phyloP scores from a whole-genome alignment of 1,284 basidiomycete genomes.

The Malassezia obtusa region DNA sequence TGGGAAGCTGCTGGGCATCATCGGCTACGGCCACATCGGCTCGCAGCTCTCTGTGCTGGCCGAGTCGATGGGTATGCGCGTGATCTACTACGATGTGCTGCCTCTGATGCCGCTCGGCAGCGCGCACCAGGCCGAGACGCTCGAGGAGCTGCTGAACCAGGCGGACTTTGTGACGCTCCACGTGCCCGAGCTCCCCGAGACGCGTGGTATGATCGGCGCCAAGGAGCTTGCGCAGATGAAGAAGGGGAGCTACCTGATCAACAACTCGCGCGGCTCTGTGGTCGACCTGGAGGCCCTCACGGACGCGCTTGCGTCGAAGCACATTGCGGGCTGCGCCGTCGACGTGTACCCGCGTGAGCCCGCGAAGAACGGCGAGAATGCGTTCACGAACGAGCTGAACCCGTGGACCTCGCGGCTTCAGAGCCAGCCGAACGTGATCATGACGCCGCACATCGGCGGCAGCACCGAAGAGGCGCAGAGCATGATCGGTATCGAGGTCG shows the following conservation, averaged over 20 bases:
- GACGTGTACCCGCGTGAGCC: constrained; percentile 94
- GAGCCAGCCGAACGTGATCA: constrained; percentile 35
- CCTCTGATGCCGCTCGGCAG: constrained; percentile 97
- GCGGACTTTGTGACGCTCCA: constrained; percentile 94
- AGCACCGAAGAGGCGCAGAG: constrained; percentile 97
- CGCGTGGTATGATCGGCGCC: constrained; percentile 79
- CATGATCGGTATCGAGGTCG: constrained; percentile 94
- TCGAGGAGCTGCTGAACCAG: constrained; percentile 65
- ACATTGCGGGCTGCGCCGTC: constrained; percentile 83
- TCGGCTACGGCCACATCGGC: constrained; percentile 98
- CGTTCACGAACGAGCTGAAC: constrained; percentile 49
- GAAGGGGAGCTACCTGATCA: constrained; percentile 86
- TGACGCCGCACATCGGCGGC: constrained; percentile 83
- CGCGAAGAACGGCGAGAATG: constrained; percentile 76
- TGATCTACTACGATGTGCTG: constrained; percentile 88
- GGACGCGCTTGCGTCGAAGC: constrained; percentile 67
- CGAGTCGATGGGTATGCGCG: constrained; percentile 90
- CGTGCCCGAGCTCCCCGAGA: constrained; percentile 92
- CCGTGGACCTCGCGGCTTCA: constrained; percentile 37
- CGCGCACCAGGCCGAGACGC: constrained; percentile 75
- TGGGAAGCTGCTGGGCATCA: constrained; percentile 93
- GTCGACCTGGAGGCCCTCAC: constrained; percentile 88
- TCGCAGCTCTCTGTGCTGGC: constrained; percentile 93
- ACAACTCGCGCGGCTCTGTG: constrained; percentile 91
- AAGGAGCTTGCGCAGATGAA: constrained; percentile 82